Evolutionary conservation across 2,329 filamentous ascomycete species (phyloP), one percentile per base, ranked within the genome.

Genomic region (Venturia aucupariae): DNA sequence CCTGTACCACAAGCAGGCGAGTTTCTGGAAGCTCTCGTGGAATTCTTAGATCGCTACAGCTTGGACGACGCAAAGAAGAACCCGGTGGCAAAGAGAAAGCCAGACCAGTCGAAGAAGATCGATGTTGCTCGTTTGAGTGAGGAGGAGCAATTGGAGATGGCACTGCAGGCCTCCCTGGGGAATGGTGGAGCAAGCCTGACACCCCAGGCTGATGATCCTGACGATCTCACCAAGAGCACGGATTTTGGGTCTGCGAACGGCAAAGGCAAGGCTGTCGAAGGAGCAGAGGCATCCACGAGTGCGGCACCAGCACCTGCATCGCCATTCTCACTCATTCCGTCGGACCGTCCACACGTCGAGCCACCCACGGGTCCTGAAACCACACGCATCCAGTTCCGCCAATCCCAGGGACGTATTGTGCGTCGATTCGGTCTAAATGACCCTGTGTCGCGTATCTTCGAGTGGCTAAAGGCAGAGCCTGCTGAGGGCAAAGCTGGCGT

Each of bases 11-110:
- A 82, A 46, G 79, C 91, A 0, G 74, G 83, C 11, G 92, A 97
- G 17, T 97, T 99, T 70, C 84, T 96, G 66, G 90, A 92, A 72
- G 90, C 97, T 72, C 82, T 99, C 2, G 90, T 91, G 71, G 93
- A 97, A 75, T 99, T 99, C 70, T 84, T 99, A n/a, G 94, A 97
- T 73, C 86, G 94, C 30, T 99, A 97, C 78, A 97, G 92, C 72
- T 80, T 99, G 61, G 90, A 89, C 38, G 85, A 86, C 55, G 88
- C 90, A 71, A 93, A 89, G 73, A 96, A 95, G 78, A 99, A 99
- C 72, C 94, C 94, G 0, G 91, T 99, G 4, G 88, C 91, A 30
- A 89, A 86, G 73, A 81, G 88, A 63, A 90, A 90, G 74, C 82
- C 86, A 3, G 89, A 91, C 72, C 82, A 82, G 64, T 80, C 84